Evolutionary conservation across 768 basidiomycete genomes (phyloP).

Genomic region (Pleurotus giganteus): DNA sequence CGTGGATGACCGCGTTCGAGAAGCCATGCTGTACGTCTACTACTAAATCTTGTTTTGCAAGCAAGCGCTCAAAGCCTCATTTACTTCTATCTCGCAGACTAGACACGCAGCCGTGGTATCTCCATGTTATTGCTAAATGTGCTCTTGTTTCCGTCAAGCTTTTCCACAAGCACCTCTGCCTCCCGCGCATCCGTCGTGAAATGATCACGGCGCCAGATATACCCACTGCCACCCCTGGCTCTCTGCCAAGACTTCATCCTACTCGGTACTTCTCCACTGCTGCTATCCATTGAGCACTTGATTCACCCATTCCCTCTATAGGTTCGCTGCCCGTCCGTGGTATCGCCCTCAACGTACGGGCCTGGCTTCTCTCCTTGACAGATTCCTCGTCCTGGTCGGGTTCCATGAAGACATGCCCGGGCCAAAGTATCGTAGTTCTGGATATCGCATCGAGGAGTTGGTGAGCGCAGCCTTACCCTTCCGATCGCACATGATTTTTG

Average conservation of each 20-base stretch:
- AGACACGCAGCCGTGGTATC: constrained; percentile 31
- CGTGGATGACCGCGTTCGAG: constrained; percentile 42
- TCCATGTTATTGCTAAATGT: constrained; percentile 24
- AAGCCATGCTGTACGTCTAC: constrained; percentile 46
- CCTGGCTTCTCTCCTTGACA: constrained; percentile 26
- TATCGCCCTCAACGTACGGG: constrained; percentile 38
- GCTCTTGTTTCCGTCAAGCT: constrained; percentile 24
- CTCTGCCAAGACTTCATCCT: constrained; percentile 32
- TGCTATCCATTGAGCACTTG: neutral
- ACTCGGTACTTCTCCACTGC: constrained; percentile 6
- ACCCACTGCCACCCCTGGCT: constrained; percentile 18
- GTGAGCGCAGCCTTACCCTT: constrained; percentile 19
- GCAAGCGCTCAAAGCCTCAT: neutral
- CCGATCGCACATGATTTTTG: neutral
- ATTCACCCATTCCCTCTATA: constrained; percentile 9
- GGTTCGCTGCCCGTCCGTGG: constrained; percentile 41
- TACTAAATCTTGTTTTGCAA: neutral
- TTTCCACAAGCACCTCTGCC: constrained; percentile 35
- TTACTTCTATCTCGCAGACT: constrained; percentile 26
- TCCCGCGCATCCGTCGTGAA: constrained; percentile 29
- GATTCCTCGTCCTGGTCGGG: constrained; percentile 30
- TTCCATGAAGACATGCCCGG: constrained; percentile 37
- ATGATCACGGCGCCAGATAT: constrained; percentile 22
- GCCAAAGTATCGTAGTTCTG: constrained; percentile 34
- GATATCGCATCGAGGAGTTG: constrained; percentile 43